Conservation (phyloP, 495 filamentous ascomycete species). For the Aspergillus asperescens region DNA sequence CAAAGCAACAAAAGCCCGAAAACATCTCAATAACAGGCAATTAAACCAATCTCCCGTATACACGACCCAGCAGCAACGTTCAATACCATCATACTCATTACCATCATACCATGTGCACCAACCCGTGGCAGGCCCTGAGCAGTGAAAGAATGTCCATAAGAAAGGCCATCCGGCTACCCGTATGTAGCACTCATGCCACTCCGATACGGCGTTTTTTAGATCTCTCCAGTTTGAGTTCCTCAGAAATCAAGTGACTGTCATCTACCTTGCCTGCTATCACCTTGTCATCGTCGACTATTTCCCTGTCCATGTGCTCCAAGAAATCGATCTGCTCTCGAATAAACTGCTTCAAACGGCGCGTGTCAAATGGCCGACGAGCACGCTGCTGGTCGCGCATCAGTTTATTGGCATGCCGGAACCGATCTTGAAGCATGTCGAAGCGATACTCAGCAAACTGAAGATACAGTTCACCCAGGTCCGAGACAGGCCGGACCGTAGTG, state of each 20-base stretch:
- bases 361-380: constrained; percentile 38
- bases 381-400: constrained; percentile 40
- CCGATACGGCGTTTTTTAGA: constrained; percentile 11
- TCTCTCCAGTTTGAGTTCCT: constrained; percentile 21
- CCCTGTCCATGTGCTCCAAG: constrained; percentile 49
- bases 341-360: constrained; percentile 40
- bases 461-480: constrained; percentile 63
- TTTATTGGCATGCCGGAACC: constrained; percentile 42
- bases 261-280: constrained; percentile 46
- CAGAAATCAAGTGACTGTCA: constrained; percentile 35
- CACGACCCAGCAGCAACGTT: constrained; percentile 6
- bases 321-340: constrained; percentile 50
- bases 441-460: constrained; percentile 65
- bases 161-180: neutral
- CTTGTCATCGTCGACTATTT: constrained; percentile 51
- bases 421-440: constrained; percentile 63
- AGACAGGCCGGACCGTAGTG: constrained; percentile 60
- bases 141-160: neutral
- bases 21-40: neutral
- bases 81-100: neutral
- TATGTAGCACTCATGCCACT: constrained; percentile 5
- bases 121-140: neutral
- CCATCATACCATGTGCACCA: neutral
- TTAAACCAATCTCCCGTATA: neutral
- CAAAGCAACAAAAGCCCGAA: constrained; percentile 12